Evolutionary conservation across 768 basidiomycete genomes (phyloP).

Genomic region (Hysterangium stoloniferum): DNA sequence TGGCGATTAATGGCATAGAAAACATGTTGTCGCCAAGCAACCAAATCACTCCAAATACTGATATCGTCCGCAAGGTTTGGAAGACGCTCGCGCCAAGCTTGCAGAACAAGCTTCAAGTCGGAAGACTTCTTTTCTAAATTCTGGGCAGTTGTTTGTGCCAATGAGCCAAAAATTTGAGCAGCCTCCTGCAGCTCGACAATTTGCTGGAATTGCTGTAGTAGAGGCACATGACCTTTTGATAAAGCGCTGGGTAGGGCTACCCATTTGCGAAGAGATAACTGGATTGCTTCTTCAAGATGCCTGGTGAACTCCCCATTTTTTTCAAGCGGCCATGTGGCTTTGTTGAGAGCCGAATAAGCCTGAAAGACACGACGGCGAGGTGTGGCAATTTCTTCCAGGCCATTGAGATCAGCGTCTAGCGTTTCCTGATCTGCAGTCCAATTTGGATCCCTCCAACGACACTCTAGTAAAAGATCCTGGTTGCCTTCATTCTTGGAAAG

Average conservation of each 20-base stretch:
- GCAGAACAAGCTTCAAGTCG: conserved; percentile 92
- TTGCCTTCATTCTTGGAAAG: conserved; percentile 85
- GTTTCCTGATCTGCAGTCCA: conserved; percentile 75
- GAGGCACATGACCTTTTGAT: conserved; percentile 86
- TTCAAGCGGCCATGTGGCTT: conserved; percentile 71
- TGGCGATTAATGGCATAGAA: conserved; percentile 95
- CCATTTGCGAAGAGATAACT: conserved; percentile 95
- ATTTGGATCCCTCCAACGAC: conserved; percentile 90
- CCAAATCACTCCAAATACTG: conserved; percentile 97
- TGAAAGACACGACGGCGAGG: conserved; percentile 98
- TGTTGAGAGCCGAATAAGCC: conserved; percentile 84
- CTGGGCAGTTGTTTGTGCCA: conserved; percentile 75
- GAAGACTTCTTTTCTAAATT: conserved; percentile 94
- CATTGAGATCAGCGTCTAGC: conserved; percentile 73
- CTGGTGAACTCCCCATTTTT: conserved; percentile 82
- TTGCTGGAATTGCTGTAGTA: conserved; percentile 97
- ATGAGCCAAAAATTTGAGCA: conserved; percentile 85
- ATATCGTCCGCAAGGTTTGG: conserved; percentile 97
- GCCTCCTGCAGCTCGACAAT: conserved; percentile 97
- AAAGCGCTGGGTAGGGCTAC: conserved; percentile 77
- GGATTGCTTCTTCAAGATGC: conserved; percentile 92
- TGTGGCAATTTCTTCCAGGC: conserved; percentile 80
- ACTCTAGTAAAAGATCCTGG: conserved; percentile 87
- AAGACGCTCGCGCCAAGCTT: conserved; percentile 94
- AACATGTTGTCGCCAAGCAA: conserved; percentile 98